phyloP scores from a whole-genome alignment of 2,329 filamentous ascomycete species.

The Pseudogymnoascus sp. region DNA sequence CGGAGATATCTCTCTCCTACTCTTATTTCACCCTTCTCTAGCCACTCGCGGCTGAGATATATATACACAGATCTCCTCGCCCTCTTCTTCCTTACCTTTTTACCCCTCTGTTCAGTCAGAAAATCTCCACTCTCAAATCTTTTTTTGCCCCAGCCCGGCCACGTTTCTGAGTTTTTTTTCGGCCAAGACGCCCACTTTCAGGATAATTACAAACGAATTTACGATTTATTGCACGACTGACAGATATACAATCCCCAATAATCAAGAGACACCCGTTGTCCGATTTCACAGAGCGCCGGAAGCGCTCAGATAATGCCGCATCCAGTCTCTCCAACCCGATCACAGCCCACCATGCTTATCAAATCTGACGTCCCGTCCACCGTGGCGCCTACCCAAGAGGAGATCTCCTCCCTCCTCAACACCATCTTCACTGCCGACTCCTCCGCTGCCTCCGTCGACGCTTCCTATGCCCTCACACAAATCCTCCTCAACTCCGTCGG shows the following conservation, averaged over 20 bases:
- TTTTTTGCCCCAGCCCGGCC: conserved; percentile 1
- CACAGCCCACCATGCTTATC: conserved; percentile 40
- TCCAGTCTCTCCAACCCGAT: conserved; percentile 34
- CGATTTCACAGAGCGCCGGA: conserved; percentile 1
- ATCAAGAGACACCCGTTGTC: not conserved
- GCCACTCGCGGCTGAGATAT: conserved; percentile 30
- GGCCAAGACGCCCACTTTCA: not conserved
- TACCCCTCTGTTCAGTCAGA: conserved; percentile 1
- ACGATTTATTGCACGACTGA: conserved; percentile 6
- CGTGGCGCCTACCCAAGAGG: conserved; percentile 55
- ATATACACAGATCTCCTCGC: not conserved
- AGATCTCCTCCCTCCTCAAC: conserved; percentile 57
- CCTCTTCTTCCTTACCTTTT: not conserved
- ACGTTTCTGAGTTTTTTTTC: conserved; percentile 10
- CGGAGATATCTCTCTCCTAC: conserved; percentile 5
- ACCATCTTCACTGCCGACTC: conserved; percentile 56
- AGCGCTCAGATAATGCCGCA: conserved; percentile 41
- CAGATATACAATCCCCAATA: not conserved
- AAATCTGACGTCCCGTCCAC: conserved; percentile 33
- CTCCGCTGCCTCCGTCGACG: conserved; percentile 52
- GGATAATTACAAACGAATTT: conserved; percentile 9
- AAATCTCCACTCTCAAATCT: conserved; percentile 10
- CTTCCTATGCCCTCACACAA: conserved; percentile 58
- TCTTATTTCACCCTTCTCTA: conserved; percentile 20
- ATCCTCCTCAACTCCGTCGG: conserved; percentile 59